Evolutionary conservation across 192 early-diverging fungal genomes (phyloP), one percentile per base, ranked within the genome.

Genomic region (Rhizophagus prolifer): DNA sequence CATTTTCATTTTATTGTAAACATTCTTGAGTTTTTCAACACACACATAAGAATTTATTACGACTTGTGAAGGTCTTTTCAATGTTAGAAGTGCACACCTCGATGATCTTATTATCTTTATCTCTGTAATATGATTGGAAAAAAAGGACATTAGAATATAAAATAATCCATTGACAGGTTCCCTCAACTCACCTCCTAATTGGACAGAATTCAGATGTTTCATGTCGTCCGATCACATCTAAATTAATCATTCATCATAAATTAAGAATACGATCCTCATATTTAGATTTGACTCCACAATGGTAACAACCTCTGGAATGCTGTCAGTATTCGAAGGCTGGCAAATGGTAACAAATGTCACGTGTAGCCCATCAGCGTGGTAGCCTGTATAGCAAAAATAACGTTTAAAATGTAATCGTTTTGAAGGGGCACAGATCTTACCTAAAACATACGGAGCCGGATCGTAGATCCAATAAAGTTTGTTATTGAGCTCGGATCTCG

Each of bases 391-490:
- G 19, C n/a, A 70, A 70, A 25, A 41, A n/a, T 41, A 10, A 44
- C 6, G 9, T 44, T 38, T 31, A n/a, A 1, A 46, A 41, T 31
- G 10, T 25, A 34, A 0, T 16, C 21, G 1, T 12, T 3, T 41
- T 38, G 68, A 70, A 70, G 9, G n/a, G 16, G 25, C 21, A 10
- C 5, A 70, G 38, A 41, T 38, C 36, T 44, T 70, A 70, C 68
- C 68, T 41, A 70, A 70, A 2, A 70, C n/a, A 25, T 70, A 70
- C 9, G 36, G 36, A 34, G n/a, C 68, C 23, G 30, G 30, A 70
- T 44, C 36, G n/a, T 70, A 70, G 38, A 6, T 70, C 68, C 68
- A 70, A 6, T n/a, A 3, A 70, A 70, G 14, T 44, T 70, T 70
- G 2, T 6, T 19, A 0, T 10, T 6, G 7, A 70, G 68, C 23